These are phyloP conservation scores for Hypoxylon trugodes DNA, from an alignment of 495 filamentous ascomycete genomes.

Conservation along the genomic window DNA sequence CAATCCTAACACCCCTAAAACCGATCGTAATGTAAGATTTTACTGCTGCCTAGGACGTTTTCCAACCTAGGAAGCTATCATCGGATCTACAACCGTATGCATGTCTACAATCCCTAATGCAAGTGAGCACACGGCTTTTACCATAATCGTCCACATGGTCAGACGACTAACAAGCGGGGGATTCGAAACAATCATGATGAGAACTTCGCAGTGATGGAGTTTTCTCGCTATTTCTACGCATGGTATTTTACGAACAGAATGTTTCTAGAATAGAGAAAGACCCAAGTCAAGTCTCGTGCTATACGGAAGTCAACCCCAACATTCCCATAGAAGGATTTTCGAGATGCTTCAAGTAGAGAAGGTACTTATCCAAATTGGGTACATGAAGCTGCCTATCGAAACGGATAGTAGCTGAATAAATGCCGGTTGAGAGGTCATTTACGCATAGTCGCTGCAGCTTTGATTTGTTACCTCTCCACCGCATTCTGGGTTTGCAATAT, in stretches of 20 bases:
- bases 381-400: too few relatives aligned
- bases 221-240: not conserved
- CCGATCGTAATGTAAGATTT: not conserved
- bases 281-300: too few relatives aligned
- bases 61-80: conserved; percentile 1
- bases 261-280: conserved; percentile 4
- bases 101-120: conserved; percentile 1
- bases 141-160: conserved; percentile 17
- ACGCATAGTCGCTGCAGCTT: conserved; percentile 12
- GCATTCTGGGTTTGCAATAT: not conserved
- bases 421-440: conserved; percentile 13
- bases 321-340: too few relatives aligned
- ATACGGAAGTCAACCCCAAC: too few relatives aligned
- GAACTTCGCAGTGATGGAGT: conserved; percentile 15
- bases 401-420: conserved; percentile 9
- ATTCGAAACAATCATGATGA: conserved; percentile 1
- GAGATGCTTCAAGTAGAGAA: too few relatives aligned
- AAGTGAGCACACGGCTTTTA: conserved; percentile 12
- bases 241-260: too few relatives aligned
- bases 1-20: not conserved
- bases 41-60: conserved; percentile 25
- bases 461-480: conserved; percentile 2
- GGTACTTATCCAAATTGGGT: not conserved
- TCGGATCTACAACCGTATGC: conserved; percentile 28
- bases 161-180: not conserved